Percentiles rank a stretch among this genome's conserved stretches.
phyloP scores from a whole-genome alignment of 306 rosid genomes.

The Clitoria ternatea region DNA sequence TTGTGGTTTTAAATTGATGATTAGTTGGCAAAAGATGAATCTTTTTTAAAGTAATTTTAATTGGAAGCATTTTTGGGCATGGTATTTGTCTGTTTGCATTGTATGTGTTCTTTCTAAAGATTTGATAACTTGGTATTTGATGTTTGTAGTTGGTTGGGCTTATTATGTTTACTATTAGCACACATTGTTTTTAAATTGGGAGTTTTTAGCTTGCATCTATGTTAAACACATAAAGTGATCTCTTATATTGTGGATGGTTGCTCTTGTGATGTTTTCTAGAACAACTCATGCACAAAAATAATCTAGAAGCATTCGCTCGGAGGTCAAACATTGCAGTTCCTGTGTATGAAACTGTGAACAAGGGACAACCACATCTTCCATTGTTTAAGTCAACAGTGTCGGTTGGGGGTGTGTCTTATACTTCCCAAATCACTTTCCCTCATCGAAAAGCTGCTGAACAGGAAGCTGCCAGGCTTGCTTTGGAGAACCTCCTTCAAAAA shows the following conservation, averaged over 20 bases:
- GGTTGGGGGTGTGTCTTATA: conserved; percentile 32
- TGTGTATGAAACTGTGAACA: conserved; percentile 32
- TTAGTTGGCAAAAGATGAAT: background rate
- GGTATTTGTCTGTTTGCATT: background rate
- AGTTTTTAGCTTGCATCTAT: background rate
- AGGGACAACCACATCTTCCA: conserved; percentile 31
- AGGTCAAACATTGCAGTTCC: conserved; percentile 30
- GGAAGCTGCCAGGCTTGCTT: conserved; percentile 45
- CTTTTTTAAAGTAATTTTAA: background rate
- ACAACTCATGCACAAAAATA: conserved; percentile 19
- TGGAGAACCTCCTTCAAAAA: conserved; percentile 14
- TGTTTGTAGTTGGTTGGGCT: background rate
- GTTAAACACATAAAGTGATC: background rate
- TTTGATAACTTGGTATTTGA: background rate
- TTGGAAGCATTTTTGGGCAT: background rate
- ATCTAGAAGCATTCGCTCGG: conserved; percentile 32
- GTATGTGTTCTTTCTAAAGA: background rate
- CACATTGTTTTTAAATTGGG: background rate
- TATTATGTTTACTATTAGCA: background rate
- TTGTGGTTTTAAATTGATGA: background rate
- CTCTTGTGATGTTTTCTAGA: conserved; percentile 13
- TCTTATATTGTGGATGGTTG: background rate
- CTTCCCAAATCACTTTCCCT: conserved; percentile 26
- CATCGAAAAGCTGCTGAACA: conserved; percentile 48
- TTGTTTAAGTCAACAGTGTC: conserved; percentile 36